These are phyloP conservation scores for Zoysia matrella DNA, from an alignment of 202 grass and related monocot genomes.

Conservation along the genomic window DNA sequence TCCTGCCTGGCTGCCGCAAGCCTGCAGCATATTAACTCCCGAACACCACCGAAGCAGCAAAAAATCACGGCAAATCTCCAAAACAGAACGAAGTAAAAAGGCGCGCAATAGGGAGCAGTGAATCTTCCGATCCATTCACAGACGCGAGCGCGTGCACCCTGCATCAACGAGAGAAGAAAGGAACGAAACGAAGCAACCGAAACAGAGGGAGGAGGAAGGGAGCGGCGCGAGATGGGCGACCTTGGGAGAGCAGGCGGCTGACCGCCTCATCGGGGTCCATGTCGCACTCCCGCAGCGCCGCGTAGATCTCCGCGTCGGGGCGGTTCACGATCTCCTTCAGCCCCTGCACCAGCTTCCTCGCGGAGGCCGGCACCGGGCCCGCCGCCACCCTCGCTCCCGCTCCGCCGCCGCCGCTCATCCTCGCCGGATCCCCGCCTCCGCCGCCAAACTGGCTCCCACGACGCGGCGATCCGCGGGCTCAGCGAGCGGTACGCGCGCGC, in stretches of 20 bases:
- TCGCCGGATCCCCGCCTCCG: constrained; percentile 35
- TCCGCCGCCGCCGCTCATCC: constrained; percentile 62
- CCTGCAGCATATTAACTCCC: not conserved
- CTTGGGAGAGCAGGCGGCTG: constrained; percentile 91
- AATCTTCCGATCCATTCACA: constrained; percentile 35
- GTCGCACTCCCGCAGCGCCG: constrained; percentile 90
- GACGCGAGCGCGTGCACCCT: not conserved
- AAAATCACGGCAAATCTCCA: constrained; percentile 38
- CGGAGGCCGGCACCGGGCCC: constrained; percentile 65
- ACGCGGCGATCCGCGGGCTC: constrained; percentile 27
- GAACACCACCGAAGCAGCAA: constrained; percentile 15
- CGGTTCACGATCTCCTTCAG: constrained; percentile 99
- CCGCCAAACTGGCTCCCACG: constrained; percentile 37
- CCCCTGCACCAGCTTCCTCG: constrained; percentile 90
- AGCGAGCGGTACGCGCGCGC: constrained; percentile 15
- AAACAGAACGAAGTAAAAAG: not conserved
- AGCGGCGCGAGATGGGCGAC: constrained; percentile 37
- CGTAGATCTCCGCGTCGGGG: constrained; percentile 97
- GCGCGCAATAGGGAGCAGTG: not conserved
- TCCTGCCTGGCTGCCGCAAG: not conserved
- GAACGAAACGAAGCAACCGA: constrained; percentile 25
- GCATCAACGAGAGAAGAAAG: not conserved
- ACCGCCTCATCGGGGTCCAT: constrained; percentile 97
- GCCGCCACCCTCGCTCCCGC: constrained; percentile 33
- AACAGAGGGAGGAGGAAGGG: constrained; percentile 1